These are phyloP conservation scores for Trichophyton verrucosum DNA, from an alignment of 2,329 filamentous ascomycete species.

Conservation along the genomic window DNA sequence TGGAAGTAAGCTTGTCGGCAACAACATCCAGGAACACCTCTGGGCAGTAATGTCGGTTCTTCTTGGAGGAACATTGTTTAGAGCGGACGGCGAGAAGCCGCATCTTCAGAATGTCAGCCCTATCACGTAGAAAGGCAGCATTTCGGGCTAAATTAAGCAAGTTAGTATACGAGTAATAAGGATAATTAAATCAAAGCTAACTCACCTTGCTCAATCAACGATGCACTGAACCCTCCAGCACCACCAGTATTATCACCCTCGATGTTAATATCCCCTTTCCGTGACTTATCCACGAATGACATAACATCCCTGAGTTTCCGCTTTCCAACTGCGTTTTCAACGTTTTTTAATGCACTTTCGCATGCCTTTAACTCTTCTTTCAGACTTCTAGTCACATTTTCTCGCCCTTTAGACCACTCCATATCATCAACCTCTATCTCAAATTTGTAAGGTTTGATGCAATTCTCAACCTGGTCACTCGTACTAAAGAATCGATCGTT, in stretches of 20 bases:
- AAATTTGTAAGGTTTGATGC: slow-evolving; percentile 97
- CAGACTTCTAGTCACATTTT: slow-evolving; percentile 68
- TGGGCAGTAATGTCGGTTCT: slow-evolving; percentile 93
- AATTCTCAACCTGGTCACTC: slow-evolving; percentile 95
- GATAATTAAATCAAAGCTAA: slow-evolving; percentile 8
- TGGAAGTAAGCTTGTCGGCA: slow-evolving; percentile 85
- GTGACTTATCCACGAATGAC: slow-evolving; percentile 76
- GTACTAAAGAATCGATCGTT: slow-evolving; percentile 95
- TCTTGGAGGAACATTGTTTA: slow-evolving; percentile 68
- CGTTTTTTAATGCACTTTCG: slow-evolving; percentile 59
- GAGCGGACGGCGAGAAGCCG: slow-evolving; percentile 77
- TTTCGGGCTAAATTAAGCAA: slow-evolving; percentile 43
- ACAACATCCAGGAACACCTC: slow-evolving; percentile 97
- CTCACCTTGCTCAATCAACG: slow-evolving; percentile 69
- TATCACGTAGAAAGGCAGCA: slow-evolving; percentile 85
- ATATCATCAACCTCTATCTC: slow-evolving; percentile 87
- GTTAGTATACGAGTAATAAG: neutral
- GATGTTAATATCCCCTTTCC: slow-evolving; percentile 70
- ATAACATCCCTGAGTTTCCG: slow-evolving; percentile 84
- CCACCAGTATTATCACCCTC: slow-evolving; percentile 75
- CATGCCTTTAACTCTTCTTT: slow-evolving; percentile 79
- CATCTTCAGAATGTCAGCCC: slow-evolving; percentile 81
- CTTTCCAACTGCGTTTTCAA: slow-evolving; percentile 67
- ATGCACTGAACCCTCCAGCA: slow-evolving; percentile 84
- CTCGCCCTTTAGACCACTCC: slow-evolving; percentile 76